Percentiles rank a stretch among this genome's conserved stretches.
Evolutionary conservation across 2,329 filamentous ascomycete species (phyloP).

Genomic region (Colletotrichum abscissum): DNA sequence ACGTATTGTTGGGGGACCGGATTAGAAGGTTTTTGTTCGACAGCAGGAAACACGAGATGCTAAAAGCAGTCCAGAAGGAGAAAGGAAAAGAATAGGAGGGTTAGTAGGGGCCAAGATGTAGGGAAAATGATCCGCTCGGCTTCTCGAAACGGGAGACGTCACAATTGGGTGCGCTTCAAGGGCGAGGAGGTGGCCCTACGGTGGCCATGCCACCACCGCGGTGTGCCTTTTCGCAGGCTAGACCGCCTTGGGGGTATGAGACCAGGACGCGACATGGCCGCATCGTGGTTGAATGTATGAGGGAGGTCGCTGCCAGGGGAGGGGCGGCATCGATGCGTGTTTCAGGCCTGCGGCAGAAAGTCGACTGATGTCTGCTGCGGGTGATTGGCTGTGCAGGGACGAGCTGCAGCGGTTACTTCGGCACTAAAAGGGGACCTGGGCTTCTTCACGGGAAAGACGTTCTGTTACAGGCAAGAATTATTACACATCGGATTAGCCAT

Average conservation of each 20-base stretch:
- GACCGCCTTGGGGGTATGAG: conserved; percentile 29
- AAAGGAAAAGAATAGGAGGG: conserved; percentile 11
- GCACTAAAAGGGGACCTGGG: conserved; percentile 25
- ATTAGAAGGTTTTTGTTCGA: conserved; percentile 27
- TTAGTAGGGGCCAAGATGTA: conserved; percentile 23
- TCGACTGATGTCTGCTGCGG: conserved; percentile 31
- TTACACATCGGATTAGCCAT: background rate
- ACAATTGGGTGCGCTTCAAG: conserved; percentile 37
- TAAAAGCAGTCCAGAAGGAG: conserved; percentile 27
- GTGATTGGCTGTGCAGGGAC: conserved; percentile 28
- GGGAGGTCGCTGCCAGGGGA: conserved; percentile 10
- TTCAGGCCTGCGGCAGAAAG: conserved; percentile 41
- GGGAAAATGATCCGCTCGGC: conserved; percentile 27
- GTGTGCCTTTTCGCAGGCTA: conserved; percentile 30
- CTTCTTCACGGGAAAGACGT: background rate
- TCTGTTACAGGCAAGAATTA: background rate
- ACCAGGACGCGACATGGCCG: conserved; percentile 26
- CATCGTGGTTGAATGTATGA: conserved; percentile 16
- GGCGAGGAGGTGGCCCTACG: conserved; percentile 34
- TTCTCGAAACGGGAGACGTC: conserved; percentile 44
- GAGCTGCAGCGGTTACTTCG: conserved; percentile 31
- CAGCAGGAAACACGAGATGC: conserved; percentile 25
- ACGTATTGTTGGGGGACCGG: conserved; percentile 17
- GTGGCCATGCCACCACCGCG: conserved; percentile 26
- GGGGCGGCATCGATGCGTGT: conserved; percentile 28